Conservation (phyloP, 371 early-diverging fungal genomes). For the Syncephalastrum contaminatum region DNA sequence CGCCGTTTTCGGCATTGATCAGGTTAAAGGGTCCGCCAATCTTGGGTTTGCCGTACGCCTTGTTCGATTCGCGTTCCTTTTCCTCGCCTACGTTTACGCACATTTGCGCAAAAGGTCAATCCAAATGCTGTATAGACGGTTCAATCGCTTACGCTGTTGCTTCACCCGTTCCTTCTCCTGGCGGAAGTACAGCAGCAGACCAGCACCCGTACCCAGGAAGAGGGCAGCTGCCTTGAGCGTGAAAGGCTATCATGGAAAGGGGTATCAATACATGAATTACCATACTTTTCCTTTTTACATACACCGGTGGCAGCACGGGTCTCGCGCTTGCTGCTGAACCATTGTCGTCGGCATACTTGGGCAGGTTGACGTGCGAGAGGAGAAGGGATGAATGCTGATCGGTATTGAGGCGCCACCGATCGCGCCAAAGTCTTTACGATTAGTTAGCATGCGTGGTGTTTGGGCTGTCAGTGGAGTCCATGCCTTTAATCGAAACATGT, state of each 20-base stretch:
- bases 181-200: conserved; percentile 60
- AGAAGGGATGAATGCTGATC: too few relatives aligned
- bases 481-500: too few relatives aligned
- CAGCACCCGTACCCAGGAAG: conserved; percentile 62
- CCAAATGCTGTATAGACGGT: not conserved
- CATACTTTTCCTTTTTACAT: not conserved
- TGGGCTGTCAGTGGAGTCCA: too few relatives aligned
- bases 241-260: conserved; percentile 30
- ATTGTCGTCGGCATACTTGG: conserved; percentile 7
- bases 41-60: conserved; percentile 76
- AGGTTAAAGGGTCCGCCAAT: conserved; percentile 92
- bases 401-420: too few relatives aligned
- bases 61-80: conserved; percentile 34
- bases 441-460: too few relatives aligned
- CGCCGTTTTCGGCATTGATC: conserved; percentile 65
- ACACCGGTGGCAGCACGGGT: conserved; percentile 15
- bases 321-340: conserved; percentile 6
- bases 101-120: not conserved
- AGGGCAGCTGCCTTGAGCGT: conserved; percentile 48
- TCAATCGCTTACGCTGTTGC: conserved; percentile 38
- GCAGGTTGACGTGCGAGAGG: too few relatives aligned
- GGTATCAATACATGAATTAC: not conserved
- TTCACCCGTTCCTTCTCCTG: conserved; percentile 62
- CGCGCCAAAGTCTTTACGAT: too few relatives aligned
- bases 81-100: conserved; percentile 25